Base-by-base conservation (phyloP, 164 flowering plant species). In the Kingdonia uniflora region DNA sequence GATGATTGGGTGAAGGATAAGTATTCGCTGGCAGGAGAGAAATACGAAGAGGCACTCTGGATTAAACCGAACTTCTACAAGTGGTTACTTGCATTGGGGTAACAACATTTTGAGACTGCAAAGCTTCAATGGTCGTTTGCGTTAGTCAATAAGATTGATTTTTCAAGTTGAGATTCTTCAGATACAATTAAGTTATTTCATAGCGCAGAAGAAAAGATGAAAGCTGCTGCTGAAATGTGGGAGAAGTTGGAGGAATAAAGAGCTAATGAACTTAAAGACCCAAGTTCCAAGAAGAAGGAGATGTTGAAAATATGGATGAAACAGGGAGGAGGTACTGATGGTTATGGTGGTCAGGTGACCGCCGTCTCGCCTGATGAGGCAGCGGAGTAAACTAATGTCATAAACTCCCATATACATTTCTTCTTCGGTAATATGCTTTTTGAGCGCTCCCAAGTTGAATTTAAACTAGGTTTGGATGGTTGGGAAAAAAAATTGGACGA, bases 351-450 rank as follows among this genome's bases (percentile, higher is more conserved):
- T 57, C 78, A 69, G 25, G 74, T 66, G 40, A 94, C n/a, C n/a
- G n/a, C 80, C 60, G 48, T 80, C n/a, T 71, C 95, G 4, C 64
- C 86, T 40, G 92, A 85, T 47, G 96, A 87, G 65, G 85, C 84
- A 2, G 95, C 95, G 7, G 96, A 92, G 55, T 95, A 92, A 70
- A 95, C 94, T 49, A 79, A 81, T 33, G 80, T 77, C 0, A 92
- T 92, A 95, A 80, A 84, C 71, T 86, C 96, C 17, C 99, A 92
- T 75, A 92, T 92, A 55, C 94, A 92, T 74, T 84, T 92, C 12
- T 92, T 92, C 67, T 88, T 95, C 96, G 98, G 98, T 11, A 92
- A 92, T 65, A 85, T 92, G 96, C 92, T 88, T 26, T 92, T 92
- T 60, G 98, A 92, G 71, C 71, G 95, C 33, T 92, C 98, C 24